Conservation (phyloP, 345 rosid species). For the Excoecaria agallocha region DNA sequence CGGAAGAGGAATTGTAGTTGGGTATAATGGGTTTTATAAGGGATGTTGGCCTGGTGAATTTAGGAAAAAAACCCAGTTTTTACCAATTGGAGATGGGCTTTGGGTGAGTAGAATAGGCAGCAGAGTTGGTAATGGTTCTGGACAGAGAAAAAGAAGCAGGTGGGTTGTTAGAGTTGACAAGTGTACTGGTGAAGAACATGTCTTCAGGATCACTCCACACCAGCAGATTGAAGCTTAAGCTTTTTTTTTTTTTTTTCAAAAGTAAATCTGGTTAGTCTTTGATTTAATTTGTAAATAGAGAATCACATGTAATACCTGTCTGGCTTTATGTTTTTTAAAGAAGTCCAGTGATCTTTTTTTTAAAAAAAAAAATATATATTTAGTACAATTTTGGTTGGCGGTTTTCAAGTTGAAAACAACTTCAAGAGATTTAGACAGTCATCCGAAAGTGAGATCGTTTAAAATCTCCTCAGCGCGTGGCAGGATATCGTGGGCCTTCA, state of each 20-base stretch:
- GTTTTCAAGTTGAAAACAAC: too few relatives aligned
- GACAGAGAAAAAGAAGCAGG: constrained; percentile 30
- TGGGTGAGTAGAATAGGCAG: constrained; percentile 26
- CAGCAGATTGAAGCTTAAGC: constrained; percentile 9
- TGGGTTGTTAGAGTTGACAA: constrained; percentile 50
- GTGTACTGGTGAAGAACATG: constrained; percentile 57
- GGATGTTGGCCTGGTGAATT: constrained; percentile 27
- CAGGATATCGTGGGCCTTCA: too few relatives aligned
- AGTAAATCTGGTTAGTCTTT: neutral
- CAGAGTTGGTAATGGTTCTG: neutral
- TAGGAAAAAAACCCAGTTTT: constrained; percentile 30
- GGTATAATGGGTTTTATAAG: constrained; percentile 43
- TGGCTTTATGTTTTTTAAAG: constrained; percentile 1
- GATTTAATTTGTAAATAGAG: neutral
- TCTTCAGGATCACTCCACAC: constrained; percentile 37
- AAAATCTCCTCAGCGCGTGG: too few relatives aligned
- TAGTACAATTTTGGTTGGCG: too few relatives aligned
- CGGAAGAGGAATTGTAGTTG: constrained; percentile 31
- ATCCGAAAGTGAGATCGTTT: too few relatives aligned
- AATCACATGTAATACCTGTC: neutral
- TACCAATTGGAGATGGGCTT: constrained; percentile 57
- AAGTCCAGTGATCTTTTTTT: neutral
- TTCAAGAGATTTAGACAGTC: too few relatives aligned
- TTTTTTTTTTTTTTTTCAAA: neutral
- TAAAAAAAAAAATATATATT: neutral